Base-by-base conservation (phyloP, 768 basidiomycete species). In the Rhodotorula toruloides region DNA sequence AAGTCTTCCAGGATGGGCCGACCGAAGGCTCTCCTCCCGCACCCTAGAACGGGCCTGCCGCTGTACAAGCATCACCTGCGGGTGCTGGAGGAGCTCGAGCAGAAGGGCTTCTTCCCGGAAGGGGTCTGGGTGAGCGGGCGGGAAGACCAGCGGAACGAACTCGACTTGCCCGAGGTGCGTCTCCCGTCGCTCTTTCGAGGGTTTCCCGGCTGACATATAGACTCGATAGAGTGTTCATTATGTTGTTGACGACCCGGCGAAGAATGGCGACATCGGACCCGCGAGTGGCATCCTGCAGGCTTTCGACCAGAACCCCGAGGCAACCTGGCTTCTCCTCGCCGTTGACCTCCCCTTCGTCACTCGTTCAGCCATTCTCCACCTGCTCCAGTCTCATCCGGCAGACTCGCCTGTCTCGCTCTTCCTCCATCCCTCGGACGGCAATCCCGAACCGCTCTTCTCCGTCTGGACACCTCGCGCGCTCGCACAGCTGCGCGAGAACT, bases 401-500 rank as follows among this genome's bases (percentile, higher is more conserved):
- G 57, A 49, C 19, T 34, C 58, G n/a, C 69, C 69, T 3, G 72
- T 73, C 42, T 68, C 69, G 1, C 63, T 63, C 46, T 73, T 58
- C 47, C 62, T 73, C 31, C 72, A 73, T 55, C 61, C 72, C 2
- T 32, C 36, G 1, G 72, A 73, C 46, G 59, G 54, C 36, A 65
- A 73, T 32, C 72, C 72, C 21, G 72, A 73, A 46, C 72, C 72
- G 31, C 48, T 71, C 12, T 54, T 73, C 32, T 71, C 69, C 32
- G 53, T 73, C 27, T 73, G 72, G 72, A 63, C 62, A 19, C 59
- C 66, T 9, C 57, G 27, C 9, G 72, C 72, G 21, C 50, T 73
- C 36, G 54, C 50, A n/a, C 61, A 63, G 44, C 52, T 73, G 22
- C 29, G 42, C 21, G 29, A 53, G 37, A 73, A 73, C 53, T 60